These are phyloP conservation scores for Casuarina equisetifolia DNA, from an alignment of 306 rosid species.

Conservation along the genomic window DNA sequence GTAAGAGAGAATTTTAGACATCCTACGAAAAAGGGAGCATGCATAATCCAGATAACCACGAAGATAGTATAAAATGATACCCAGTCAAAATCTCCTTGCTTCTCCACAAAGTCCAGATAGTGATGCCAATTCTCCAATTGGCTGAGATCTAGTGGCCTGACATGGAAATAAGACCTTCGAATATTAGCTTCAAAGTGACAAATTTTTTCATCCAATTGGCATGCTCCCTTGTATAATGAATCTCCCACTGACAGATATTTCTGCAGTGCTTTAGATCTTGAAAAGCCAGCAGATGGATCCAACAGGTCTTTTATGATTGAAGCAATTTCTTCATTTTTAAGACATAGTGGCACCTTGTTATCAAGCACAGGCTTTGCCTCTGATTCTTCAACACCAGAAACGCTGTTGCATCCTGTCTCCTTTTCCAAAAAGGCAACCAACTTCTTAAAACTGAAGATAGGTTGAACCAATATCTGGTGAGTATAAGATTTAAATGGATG, in stretches of 20 bases:
- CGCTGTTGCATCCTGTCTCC: constrained; percentile 45
- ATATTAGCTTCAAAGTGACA: constrained; percentile 64
- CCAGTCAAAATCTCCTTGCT: constrained; percentile 88
- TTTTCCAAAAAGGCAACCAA: constrained; percentile 59
- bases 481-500: constrained; percentile 4
- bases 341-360: constrained; percentile 38
- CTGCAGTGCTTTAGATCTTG: constrained; percentile 52
- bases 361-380: constrained; percentile 46
- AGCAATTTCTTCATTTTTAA: constrained; percentile 45
- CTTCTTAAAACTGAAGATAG: constrained; percentile 67
- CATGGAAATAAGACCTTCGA: constrained; percentile 71
- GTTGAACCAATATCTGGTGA: constrained; percentile 34
- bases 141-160: constrained; percentile 54
- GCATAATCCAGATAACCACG: constrained; percentile 22
- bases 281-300: constrained; percentile 53
- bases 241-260: constrained; percentile 66
- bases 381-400: constrained; percentile 33
- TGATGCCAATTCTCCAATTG: constrained; percentile 88
- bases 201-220: constrained; percentile 53
- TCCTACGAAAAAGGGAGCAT: constrained; percentile 6
- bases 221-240: constrained; percentile 59
- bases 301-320: constrained; percentile 56
- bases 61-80: constrained; percentile 45
- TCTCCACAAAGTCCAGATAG: constrained; percentile 85
- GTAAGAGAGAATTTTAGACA: constrained; percentile 26